These are phyloP conservation scores for Tilletia setariae DNA, from an alignment of 1,284 basidiomycete species.

Conservation along the genomic window DNA sequence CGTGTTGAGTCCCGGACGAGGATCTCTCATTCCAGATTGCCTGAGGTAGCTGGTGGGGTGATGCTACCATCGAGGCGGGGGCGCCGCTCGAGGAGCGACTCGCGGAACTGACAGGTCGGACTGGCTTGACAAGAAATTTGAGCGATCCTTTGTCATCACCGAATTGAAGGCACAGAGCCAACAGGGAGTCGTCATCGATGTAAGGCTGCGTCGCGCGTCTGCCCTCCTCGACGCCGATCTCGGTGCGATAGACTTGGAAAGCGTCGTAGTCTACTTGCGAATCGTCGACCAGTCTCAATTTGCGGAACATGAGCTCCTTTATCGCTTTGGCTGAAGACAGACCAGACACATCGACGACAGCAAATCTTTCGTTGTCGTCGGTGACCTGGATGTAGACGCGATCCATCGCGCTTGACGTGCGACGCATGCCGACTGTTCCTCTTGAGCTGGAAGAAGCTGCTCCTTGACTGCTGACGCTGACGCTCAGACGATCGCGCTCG, in stretches of 20 bases:
- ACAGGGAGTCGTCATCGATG: constrained; percentile 49
- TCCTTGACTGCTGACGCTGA: not conserved
- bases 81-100: not conserved
- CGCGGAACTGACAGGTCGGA: not conserved
- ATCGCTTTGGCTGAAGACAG: constrained; percentile 45
- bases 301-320: constrained; percentile 49
- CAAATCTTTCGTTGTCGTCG: constrained; percentile 52
- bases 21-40: not conserved
- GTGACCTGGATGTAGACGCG: constrained; percentile 51
- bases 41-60: constrained; percentile 9
- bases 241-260: constrained; percentile 41
- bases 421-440: not conserved
- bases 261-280: constrained; percentile 14
- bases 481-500: not conserved
- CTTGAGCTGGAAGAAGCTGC: not conserved
- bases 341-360: constrained; percentile 51
- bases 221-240: constrained; percentile 45
- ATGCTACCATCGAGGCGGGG: not conserved
- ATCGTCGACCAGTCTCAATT: constrained; percentile 29
- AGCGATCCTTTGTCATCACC: constrained; percentile 51
- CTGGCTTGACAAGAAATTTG: constrained; percentile 45
- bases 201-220: constrained; percentile 30
- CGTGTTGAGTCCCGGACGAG: too few relatives aligned
- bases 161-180: constrained; percentile 48
- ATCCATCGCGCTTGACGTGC: constrained; percentile 16